Evolutionary conservation across 768 basidiomycete genomes (phyloP).

Genomic region (Termitomyces heimii): DNA sequence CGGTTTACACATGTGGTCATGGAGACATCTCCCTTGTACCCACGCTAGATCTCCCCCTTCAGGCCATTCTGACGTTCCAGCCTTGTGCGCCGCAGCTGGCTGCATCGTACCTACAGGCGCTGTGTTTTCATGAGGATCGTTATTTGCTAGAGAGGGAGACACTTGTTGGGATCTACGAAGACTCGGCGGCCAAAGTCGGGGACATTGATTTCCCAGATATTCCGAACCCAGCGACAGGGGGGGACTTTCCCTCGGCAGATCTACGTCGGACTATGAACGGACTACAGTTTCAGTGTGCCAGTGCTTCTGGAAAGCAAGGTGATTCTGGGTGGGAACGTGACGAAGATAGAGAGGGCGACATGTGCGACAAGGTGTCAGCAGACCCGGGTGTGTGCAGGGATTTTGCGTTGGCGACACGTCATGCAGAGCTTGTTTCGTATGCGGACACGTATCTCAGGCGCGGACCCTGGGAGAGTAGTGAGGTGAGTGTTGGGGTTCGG

Average conservation of each 20-base stretch:
- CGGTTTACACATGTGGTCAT: conserved; percentile 8
- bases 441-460: conserved; percentile 45
- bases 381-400: too few species aligned
- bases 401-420: conserved; percentile 13
- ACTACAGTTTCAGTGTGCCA: conserved; percentile 51
- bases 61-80: conserved; percentile 60
- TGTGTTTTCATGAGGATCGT: conserved; percentile 52
- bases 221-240: conserved; percentile 11
- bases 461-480: conserved; percentile 24
- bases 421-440: conserved; percentile 47
- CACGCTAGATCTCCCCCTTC: conserved; percentile 65
- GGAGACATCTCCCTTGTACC: conserved; percentile 74
- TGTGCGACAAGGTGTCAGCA: conserved; percentile 6
- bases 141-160: conserved; percentile 33
- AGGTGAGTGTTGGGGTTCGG: conserved; percentile 26
- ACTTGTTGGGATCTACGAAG: conserved; percentile 39
- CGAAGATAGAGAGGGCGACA: conserved; percentile 1
- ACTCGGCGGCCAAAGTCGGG: conserved; percentile 20
- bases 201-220: conserved; percentile 29
- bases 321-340: conserved; percentile 7
- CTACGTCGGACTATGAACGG: conserved; percentile 58
- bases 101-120: conserved; percentile 60
- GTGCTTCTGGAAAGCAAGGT: conserved; percentile 6
- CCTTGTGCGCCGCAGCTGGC: conserved; percentile 51
- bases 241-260: conserved; percentile 37